Evolutionary conservation across 176 grass and related monocot genomes (phyloP), one percentile per base, ranked within the genome.

Genomic region (Ensete glaucum): DNA sequence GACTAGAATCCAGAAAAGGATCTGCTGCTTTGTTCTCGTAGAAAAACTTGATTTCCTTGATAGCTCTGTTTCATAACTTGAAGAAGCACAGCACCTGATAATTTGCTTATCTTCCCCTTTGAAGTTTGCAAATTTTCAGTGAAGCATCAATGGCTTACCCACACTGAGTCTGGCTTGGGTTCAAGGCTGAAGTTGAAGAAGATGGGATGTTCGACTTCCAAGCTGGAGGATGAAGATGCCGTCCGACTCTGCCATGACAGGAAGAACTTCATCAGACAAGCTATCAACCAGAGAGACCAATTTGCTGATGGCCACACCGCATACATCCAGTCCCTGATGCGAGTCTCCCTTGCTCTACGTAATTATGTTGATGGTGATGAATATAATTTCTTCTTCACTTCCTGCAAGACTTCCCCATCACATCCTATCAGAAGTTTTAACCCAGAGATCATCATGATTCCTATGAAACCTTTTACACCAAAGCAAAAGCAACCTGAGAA

Each of bases 201-300:
- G 20, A 98, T 98, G 94, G 94, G 94, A 54, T 98, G 90, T 84
- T 91, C 87, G 16, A 78, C 90, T 70, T 98, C 85, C 8, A 96
- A 93, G 83, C 65, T 91, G 48, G 88, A 93, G 64, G 90, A 98
- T 82, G 80, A 84, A 64, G 88, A 63, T 27, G 88, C 80, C 1
- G 88, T 98, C 69, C 81, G 67, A 79, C 53, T 89, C 64, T 98
- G 94, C 78, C 84, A 83, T 52, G 78, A 98, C 72, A 79, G 90
- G 56, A 93, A 77, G 76, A 87, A 89, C 67, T 98, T 89, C 60
- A 78, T 91, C 27, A 98, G 84, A 81, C 87, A 84, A 85, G 94
- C 94, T 67, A 74, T 91, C 73, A 72, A 68, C 68, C 86, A 98
- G 77, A 85, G 86, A 73, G 78, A 87, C 72, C 85, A 81, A 8